Conservation (phyloP, 192 early-diverging fungal species). For the Backusella liffmaniae region DNA sequence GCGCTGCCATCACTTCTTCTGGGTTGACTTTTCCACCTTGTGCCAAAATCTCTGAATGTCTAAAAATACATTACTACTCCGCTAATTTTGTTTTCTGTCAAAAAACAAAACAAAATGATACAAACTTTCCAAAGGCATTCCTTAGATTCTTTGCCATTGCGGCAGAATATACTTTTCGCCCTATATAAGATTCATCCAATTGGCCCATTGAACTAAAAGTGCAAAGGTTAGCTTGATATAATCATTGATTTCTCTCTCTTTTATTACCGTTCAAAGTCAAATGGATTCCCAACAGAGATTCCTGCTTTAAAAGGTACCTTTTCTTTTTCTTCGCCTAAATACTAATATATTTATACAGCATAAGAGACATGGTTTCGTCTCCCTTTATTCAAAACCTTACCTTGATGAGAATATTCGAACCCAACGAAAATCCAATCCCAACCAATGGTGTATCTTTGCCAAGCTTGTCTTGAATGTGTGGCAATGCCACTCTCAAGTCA, state of each 20-base stretch:
- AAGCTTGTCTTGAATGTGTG: conserved; percentile 50
- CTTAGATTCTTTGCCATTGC: conserved; percentile 49
- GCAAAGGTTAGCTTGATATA: not conserved
- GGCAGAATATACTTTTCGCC: conserved; percentile 41
- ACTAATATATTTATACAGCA: conserved; percentile 30
- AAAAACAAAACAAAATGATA: not conserved
- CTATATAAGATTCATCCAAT: conserved; percentile 49
- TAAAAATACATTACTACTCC: conserved; percentile 5
- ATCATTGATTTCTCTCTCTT: not conserved
- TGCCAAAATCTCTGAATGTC: conserved; percentile 43
- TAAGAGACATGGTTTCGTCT: not conserved
- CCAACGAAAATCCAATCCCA: conserved; percentile 87
- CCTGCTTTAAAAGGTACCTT: conserved; percentile 71
- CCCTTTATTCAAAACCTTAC: conserved; percentile 23
- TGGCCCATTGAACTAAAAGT: conserved; percentile 25
- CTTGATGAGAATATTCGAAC: conserved; percentile 90
- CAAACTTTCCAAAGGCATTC: conserved; percentile 35
- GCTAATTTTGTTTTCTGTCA: not conserved
- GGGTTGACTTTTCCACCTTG: conserved; percentile 47
- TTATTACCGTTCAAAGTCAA: conserved; percentile 65
- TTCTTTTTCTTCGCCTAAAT: conserved; percentile 78
- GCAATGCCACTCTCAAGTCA: conserved; percentile 64
- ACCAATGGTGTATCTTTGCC: conserved; percentile 64
- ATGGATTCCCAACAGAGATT: conserved; percentile 85
- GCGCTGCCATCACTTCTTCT: conserved; percentile 49